Conservation (phyloP, 2,329 filamentous ascomycete species). For the Pestalotiopsis fici region DNA sequence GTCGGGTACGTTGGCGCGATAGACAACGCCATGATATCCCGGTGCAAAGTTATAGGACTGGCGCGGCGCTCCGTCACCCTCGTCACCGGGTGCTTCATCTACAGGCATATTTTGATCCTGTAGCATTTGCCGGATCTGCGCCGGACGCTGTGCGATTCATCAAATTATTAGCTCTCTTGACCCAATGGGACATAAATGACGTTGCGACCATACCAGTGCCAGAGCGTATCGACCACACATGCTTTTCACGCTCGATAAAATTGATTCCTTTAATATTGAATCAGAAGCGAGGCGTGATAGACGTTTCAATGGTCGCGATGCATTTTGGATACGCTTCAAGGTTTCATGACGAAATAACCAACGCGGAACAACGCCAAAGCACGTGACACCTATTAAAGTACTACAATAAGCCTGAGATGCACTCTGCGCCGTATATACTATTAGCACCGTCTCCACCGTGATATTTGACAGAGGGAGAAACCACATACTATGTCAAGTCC, state of each 20-base stretch:
- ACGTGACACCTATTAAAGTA: slow-evolving; percentile 5
- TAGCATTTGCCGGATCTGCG: slow-evolving; percentile 73
- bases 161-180: not conserved
- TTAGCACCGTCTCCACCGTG: too few species aligned
- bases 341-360: slow-evolving; percentile 1
- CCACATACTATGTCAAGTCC: too few species aligned
- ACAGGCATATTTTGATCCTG: slow-evolving; percentile 74
- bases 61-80: slow-evolving; percentile 56
- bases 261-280: not conserved
- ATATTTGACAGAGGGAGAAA: too few species aligned
- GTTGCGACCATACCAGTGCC: slow-evolving; percentile 48
- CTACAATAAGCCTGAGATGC: not conserved
- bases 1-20: slow-evolving; percentile 72
- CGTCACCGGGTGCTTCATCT: slow-evolving; percentile 71
- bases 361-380: slow-evolving; percentile 6
- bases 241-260: slow-evolving; percentile 6
- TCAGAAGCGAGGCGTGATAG: not conserved
- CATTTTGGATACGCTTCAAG: not conserved
- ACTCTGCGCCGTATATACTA: too few species aligned
- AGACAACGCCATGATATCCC: slow-evolving; percentile 81
- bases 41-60: slow-evolving; percentile 94
- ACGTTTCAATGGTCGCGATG: not conserved
- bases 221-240: slow-evolving; percentile 74
- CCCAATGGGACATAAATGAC: too few species aligned
- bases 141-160: slow-evolving; percentile 62